Evolutionary conservation across 148 eudicot genomes (phyloP), one percentile per base, ranked within the genome.

Genomic region (Vaccinium myrtillus): DNA sequence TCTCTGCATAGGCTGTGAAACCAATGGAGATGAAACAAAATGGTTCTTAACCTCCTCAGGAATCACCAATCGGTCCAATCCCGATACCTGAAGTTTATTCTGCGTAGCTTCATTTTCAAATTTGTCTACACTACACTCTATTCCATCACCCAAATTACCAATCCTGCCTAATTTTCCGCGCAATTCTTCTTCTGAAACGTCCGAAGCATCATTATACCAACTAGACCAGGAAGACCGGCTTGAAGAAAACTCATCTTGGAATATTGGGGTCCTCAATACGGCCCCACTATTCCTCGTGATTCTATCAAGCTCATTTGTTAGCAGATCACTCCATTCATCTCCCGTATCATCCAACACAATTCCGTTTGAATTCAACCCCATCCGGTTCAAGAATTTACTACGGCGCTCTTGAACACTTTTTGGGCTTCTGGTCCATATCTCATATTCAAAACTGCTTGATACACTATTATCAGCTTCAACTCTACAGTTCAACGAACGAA

Each of bases 351-450:
- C 77, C 80, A 83, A 79, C 81, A 32, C 77, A 5, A 50, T 49
- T 71, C n/a, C 77, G 75, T 87, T 83, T 13, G 83, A 87, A 86
- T 89, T 88, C 83, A 92, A 80, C 27, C 93, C 98, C 89, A 97
- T 88, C 89, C 86, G 84, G 39, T 89, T 83, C 55, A 92, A 87
- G 91, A 97, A 97, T 81, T 91, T 91, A 73, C 89, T 90, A 1
- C 98, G 89, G 75, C 99, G 93, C 59, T 96, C 90, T 36, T 90
- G 85, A 83, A 97, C 92, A 84, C 98, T 95, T 67, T 54, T 83
- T 3, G 94, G 97, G 61, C 88, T 89, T 75, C 86, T 88, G 58
- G 90, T 80, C 98, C 98, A 95, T 74, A 94, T 69, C 86, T 92
- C 94, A 82, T 90, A 95, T 51, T 87, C 87, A 14, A 83, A 78